Percentiles rank a stretch among this genome's conserved stretches.
Evolutionary conservation across 306 rosid species (phyloP).

Genomic region (Inga laurina): DNA sequence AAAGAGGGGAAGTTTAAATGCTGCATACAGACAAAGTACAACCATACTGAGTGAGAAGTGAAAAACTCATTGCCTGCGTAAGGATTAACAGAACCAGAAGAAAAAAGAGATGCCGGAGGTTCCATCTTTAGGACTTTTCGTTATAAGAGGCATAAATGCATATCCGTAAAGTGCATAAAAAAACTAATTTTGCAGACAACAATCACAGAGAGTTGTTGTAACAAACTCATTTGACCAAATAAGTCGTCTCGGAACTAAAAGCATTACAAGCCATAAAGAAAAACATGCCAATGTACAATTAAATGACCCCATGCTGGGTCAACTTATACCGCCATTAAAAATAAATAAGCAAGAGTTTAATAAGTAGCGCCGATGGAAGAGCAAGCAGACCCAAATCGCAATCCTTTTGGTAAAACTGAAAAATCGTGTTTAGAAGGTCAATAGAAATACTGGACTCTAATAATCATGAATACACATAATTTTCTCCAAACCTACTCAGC

Average conservation of each 20-base stretch:
- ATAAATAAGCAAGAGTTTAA: neutral
- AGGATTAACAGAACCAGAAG: neutral
- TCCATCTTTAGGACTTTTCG: neutral
- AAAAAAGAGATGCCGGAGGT: neutral
- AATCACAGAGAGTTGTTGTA: too few species aligned
- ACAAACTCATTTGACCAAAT: neutral
- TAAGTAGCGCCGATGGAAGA: constrained; percentile 13
- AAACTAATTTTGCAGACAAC: neutral
- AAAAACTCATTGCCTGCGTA: neutral
- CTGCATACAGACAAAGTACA: neutral
- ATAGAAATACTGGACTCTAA: constrained; percentile 26
- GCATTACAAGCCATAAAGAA: neutral
- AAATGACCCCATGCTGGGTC: neutral
- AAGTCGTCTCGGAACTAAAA: neutral
- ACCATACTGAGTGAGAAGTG: neutral
- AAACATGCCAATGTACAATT: neutral
- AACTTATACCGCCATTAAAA: neutral
- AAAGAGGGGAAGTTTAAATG: neutral
- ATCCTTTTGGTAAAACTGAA: constrained; percentile 23
- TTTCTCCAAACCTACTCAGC: constrained; percentile 24
- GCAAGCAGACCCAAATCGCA: constrained; percentile 3
- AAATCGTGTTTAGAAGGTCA: constrained; percentile 24
- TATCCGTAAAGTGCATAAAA: neutral
- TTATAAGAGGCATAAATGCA: neutral
- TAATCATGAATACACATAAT: constrained; percentile 3